Evolutionary conservation across 2,329 filamentous ascomycete genomes (phyloP), one percentile per base, ranked within the genome.

Genomic region (Peltaster fructicola): DNA sequence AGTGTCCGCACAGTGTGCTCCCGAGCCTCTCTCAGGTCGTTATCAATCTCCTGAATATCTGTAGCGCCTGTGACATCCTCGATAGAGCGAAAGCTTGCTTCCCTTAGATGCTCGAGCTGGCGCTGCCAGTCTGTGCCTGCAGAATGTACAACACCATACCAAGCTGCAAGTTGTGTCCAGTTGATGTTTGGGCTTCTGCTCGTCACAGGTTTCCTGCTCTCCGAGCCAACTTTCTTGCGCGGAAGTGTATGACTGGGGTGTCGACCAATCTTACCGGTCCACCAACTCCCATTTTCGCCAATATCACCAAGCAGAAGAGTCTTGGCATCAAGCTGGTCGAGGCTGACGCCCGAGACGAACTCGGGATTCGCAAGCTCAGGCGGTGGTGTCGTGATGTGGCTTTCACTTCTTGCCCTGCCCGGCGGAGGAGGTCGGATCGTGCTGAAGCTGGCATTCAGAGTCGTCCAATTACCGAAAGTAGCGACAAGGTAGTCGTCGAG

Each of bases 201-300:
- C 20, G 54, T 68, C 6, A 74, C 65, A 16, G 59, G 45, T 20
- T 37, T 40, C 12, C 31, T 35, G 5, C 36, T 29, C 8, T 37
- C 35, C 16, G 41, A 41, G 24, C 41, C 43, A 12, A 38, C 33
- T 23, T 35, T 40, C 22, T 45, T 47, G n/a, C 38, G 34, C n/a
- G n/a, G n/a, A n/a, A n/a, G n/a, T n/a, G n/a, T n/a, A n/a, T n/a
- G n/a, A n/a, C n/a, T n/a, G n/a, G n/a, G n/a, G 20, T 27, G 23
- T 20, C 33, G 37, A 13, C 31, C 22, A 11, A 26, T 21, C 35
- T 51, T 44, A 13, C 45, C 44, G 3, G 38, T 34, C 77, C 78
- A 85, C 79, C 77, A 85, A 6, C 65, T 67, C 3, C 76, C 78
- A 42, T 88, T 88, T 44, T 88, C 79, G 1, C 73, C 75, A 36